Conservation (phyloP, 805 yeast genomes). For the Peterozyma xylosa region DNA sequence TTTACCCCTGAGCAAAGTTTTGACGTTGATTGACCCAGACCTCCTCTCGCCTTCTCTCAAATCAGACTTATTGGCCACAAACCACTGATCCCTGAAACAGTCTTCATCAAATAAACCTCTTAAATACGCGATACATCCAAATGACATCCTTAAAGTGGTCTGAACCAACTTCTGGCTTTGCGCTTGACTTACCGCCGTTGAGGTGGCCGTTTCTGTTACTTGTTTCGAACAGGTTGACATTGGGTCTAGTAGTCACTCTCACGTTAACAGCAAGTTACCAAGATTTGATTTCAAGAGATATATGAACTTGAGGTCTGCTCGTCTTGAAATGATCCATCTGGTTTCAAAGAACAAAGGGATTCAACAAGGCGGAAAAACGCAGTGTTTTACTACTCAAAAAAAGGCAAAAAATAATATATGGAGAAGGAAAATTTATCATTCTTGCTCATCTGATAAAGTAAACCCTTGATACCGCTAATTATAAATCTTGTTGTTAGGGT, state of each 20-base stretch:
- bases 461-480: too few species aligned
- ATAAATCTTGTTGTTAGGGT: too few species aligned
- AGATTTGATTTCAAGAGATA: not conserved
- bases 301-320: conserved; percentile 6
- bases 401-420: too few species aligned
- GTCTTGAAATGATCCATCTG: conserved; percentile 3
- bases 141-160: conserved; percentile 40
- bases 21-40: conserved; percentile 32
- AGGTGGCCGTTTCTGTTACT: conserved; percentile 9
- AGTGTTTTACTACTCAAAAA: too few species aligned
- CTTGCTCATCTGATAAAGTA: too few species aligned
- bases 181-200: conserved; percentile 21
- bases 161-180: conserved; percentile 40
- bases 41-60: not conserved
- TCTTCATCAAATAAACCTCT: conserved; percentile 53
- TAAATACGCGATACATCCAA: conserved; percentile 50
- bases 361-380: too few species aligned
- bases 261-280: not conserved
- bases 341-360: not conserved
- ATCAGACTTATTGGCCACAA: conserved; percentile 28
- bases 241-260: not conserved
- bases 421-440: too few species aligned
- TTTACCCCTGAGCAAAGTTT: conserved; percentile 38
- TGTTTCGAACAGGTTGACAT: not conserved
- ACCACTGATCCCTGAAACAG: conserved; percentile 39